Conservation (phyloP, 2,329 filamentous ascomycete species). For the Arthrobotrys iridis region DNA sequence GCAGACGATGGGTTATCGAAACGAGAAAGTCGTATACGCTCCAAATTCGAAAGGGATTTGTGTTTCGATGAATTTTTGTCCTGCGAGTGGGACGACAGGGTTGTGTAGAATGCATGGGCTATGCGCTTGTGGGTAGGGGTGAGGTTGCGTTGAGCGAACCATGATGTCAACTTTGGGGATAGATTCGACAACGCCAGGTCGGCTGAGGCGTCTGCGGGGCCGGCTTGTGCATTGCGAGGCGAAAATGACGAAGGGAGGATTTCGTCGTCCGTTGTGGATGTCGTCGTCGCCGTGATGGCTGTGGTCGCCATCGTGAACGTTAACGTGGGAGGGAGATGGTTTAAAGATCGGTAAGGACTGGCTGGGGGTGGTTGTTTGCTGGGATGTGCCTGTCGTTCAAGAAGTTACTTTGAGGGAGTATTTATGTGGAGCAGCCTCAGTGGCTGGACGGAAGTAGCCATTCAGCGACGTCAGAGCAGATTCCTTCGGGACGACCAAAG, state of each 20-base stretch:
- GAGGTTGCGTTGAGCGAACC: conserved; percentile 23
- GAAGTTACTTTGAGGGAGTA: too few species aligned
- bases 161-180: conserved; percentile 22
- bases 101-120: conserved; percentile 34
- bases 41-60: not conserved
- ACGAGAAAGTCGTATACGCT: conserved; percentile 5
- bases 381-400: conserved; percentile 3
- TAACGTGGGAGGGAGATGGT: not conserved
- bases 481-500: too few species aligned
- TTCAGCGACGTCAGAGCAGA: not conserved
- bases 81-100: conserved; percentile 24
- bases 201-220: not conserved
- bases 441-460: not conserved
- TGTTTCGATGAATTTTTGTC: not conserved
- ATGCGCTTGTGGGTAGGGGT: conserved; percentile 48
- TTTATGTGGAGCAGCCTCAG: not conserved
- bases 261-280: not conserved
- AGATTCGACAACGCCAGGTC: conserved; percentile 6
- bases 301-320: conserved; percentile 18
- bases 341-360: not conserved
- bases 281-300: conserved; percentile 9
- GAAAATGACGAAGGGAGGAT: conserved; percentile 9
- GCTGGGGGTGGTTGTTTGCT: not conserved
- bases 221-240: not conserved
- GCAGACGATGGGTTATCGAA: conserved; percentile 24